Percentiles rank a stretch among this genome's conserved stretches.
These are phyloP conservation scores for Simplicillium aogashimaense DNA, from an alignment of 2,329 filamentous ascomycete genomes.

Conservation along the genomic window DNA sequence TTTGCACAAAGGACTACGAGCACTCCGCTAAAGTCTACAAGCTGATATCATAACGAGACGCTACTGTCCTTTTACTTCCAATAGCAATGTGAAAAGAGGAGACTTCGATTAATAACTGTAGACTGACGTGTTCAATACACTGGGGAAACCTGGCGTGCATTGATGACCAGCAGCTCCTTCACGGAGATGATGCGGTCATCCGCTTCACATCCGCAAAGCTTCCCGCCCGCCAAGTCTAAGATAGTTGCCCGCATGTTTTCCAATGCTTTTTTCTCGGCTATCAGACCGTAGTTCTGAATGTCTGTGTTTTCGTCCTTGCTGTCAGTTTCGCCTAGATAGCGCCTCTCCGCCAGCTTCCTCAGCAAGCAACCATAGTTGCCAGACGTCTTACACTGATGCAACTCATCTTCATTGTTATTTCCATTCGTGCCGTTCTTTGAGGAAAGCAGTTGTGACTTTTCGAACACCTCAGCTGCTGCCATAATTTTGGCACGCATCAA, in stretches of 20 bases:
- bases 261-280: neutral
- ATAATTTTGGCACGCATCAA: slow-evolving; percentile 4
- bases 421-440: too few relatives aligned
- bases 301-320: neutral
- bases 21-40: too few relatives aligned
- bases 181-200: neutral
- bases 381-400: neutral
- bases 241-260: neutral
- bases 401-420: neutral
- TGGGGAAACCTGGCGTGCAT: neutral
- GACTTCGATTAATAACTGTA: neutral
- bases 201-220: neutral
- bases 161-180: slow-evolving; percentile 1
- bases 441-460: too few relatives aligned
- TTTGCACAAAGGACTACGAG: too few relatives aligned
- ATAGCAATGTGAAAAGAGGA: neutral
- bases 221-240: neutral
- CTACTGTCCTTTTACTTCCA: too few relatives aligned
- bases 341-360: neutral
- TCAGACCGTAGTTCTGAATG: neutral
- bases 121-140: neutral
- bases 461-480: neutral
- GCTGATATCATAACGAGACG: too few relatives aligned
- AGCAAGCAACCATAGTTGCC: neutral
- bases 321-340: neutral